A percentile compares a stretch with the other conserved stretches of the same genome.
Conservation (phyloP, 495 filamentous ascomycete species). For the Tuber magnatum region DNA sequence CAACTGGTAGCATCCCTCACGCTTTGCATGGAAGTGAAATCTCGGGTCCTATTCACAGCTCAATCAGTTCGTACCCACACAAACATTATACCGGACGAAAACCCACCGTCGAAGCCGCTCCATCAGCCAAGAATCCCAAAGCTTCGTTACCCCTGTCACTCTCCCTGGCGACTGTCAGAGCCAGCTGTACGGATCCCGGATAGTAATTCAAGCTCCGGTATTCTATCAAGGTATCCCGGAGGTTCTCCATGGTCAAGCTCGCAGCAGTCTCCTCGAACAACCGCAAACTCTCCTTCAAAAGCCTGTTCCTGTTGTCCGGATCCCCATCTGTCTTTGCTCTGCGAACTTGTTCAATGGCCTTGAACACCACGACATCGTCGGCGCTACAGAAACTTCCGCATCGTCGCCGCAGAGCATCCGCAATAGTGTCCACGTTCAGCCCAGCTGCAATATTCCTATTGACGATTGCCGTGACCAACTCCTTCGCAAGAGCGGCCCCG, state of each 20-base stretch:
- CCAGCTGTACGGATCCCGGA: conserved; percentile 87
- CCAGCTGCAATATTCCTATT: conserved; percentile 94
- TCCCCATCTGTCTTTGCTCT: conserved; percentile 66
- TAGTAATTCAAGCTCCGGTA: conserved; percentile 79
- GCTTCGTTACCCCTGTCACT: conserved; percentile 78
- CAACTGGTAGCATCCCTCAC: conserved; percentile 74
- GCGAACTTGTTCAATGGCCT: conserved; percentile 89
- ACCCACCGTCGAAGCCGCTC: conserved; percentile 50
- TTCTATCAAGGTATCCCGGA: conserved; percentile 66
- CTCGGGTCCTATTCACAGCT: conserved; percentile 58
- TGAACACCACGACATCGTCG: conserved; percentile 95
- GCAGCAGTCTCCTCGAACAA: conserved; percentile 82
- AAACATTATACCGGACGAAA: neutral
- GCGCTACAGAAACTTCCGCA: conserved; percentile 96
- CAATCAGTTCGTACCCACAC: conserved; percentile 20
- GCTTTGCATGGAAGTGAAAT: conserved; percentile 55
- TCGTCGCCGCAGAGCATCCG: conserved; percentile 78
- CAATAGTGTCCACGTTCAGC: conserved; percentile 92
- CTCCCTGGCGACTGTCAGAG: conserved; percentile 69
- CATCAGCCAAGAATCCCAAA: conserved; percentile 65
- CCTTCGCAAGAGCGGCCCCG: conserved; percentile 88
- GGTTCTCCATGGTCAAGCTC: conserved; percentile 69
- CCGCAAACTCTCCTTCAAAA: conserved; percentile 79
- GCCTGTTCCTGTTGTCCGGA: conserved; percentile 58
- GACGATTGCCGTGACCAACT: conserved; percentile 94